These are phyloP conservation scores for Podila horticola DNA, from an alignment of 192 early-diverging fungal species.

Conservation along the genomic window DNA sequence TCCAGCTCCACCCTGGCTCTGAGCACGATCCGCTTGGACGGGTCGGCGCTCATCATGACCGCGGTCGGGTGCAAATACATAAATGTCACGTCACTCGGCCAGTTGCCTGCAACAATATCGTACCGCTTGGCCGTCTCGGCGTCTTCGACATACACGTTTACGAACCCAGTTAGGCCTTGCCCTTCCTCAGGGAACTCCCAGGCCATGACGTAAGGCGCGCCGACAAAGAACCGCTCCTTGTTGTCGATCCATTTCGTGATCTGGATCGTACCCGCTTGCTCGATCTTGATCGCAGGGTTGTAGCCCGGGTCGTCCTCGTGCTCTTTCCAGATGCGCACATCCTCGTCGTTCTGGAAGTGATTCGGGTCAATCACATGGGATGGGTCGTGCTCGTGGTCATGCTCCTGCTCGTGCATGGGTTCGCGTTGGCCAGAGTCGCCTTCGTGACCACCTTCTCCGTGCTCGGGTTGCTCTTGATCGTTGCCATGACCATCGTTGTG, in stretches of 20 bases:
- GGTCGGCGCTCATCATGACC: slow-evolving; percentile 23
- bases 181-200: slow-evolving; percentile 24
- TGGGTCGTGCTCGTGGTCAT: slow-evolving; percentile 11
- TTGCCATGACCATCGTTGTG: background rate
- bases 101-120: slow-evolving; percentile 29
- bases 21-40: slow-evolving; percentile 17
- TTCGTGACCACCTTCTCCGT: background rate
- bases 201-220: slow-evolving; percentile 41
- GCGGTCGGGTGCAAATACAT: slow-evolving; percentile 28
- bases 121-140: slow-evolving; percentile 28
- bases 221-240: slow-evolving; percentile 35
- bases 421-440: background rate
- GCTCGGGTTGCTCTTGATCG: background rate
- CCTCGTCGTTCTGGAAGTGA: slow-evolving; percentile 40
- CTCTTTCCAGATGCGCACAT: slow-evolving; percentile 23
- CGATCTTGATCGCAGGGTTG: slow-evolving; percentile 27
- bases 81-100: slow-evolving; percentile 26
- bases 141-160: slow-evolving; percentile 40
- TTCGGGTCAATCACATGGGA: slow-evolving; percentile 24
- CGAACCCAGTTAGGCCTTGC: slow-evolving; percentile 8
- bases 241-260: slow-evolving; percentile 34
- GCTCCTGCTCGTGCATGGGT: background rate
- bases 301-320: slow-evolving; percentile 28
- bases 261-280: slow-evolving; percentile 22
- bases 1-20: slow-evolving; percentile 34